Base-by-base conservation (phyloP, 495 filamentous ascomycete species). In the Hypoxylon crocopeplum region DNA sequence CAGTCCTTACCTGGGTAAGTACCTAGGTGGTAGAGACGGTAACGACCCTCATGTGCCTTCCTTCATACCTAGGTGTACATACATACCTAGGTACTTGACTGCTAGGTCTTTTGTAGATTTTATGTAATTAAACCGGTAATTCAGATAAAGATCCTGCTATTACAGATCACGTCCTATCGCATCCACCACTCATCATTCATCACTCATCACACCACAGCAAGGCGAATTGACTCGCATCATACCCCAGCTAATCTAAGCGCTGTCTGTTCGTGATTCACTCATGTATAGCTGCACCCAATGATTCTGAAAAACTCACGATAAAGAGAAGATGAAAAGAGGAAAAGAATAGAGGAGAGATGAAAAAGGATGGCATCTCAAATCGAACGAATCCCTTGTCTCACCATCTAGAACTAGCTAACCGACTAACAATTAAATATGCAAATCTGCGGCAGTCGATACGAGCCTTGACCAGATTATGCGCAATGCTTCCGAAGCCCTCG, bases 401-500 rank as follows among this genome's bases (percentile, higher is more conserved):
- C 37, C 20, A 50, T 57, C n/a, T 24, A 27, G 10, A 37, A 20
- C 15, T 44, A 45, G 30, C 15, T 15, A 3, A 42, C 25, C 34
- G 29, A 42, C 25, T 55, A 49, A 20, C 8, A 44, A 21, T 29
- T 42, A 45, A 44, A 45, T 15, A 44, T 46, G 22, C 50, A 37
- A 48, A 21, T 51, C 56, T 48, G 32, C 34, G 22, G 16, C 19
- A 48, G 33, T 25, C 21, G 42, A 48, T 20, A 8, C 44, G 29
- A 52, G 60, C 54, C 33, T 34, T 53, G 54, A 46, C 48, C 60
- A 64, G n/a, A 29, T 34, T 46, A 58, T 64, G 60, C 54, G 32
- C 60, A 53, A 54, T 64, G 60, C 54, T 54, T 48, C 32, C 17
- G 32, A 54, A 39, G 27, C 30, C 36, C 21, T 16, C 25, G 24